A percentile compares a stretch with the other conserved stretches of the same genome.
Conservation (phyloP, 1,284 basidiomycete species). For the Sphagnurus paluster region DNA sequence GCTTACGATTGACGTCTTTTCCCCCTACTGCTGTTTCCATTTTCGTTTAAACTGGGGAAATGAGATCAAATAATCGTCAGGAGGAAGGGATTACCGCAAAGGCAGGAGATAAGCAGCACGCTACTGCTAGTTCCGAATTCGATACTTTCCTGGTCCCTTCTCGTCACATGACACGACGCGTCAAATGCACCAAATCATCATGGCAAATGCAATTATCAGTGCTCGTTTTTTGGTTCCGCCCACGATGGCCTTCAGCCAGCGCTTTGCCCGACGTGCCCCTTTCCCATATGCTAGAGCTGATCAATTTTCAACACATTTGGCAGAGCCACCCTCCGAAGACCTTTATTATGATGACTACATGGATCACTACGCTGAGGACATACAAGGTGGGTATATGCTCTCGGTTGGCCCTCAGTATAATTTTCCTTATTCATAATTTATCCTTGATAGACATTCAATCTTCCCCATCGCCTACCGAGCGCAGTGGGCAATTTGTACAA, state of each 20-base stretch:
- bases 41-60: not conserved
- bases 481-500: conserved; percentile 1
- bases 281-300: too few species aligned
- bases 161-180: conserved; percentile 19
- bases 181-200: too few species aligned
- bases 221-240: conserved; percentile 1
- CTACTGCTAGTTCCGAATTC: not conserved
- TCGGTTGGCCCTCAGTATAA: conserved; percentile 2
- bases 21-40: conserved; percentile 34
- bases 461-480: conserved; percentile 36
- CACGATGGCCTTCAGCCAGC: conserved; percentile 12
- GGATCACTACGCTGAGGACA: conserved; percentile 28
- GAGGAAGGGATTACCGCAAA: conserved; percentile 6
- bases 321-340: too few species aligned
- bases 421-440: conserved; percentile 7
- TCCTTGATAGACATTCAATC: conserved; percentile 35
- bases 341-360: conserved; percentile 11
- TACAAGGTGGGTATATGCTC: conserved; percentile 56
- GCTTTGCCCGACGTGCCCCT: conserved; percentile 4
- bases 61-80: not conserved
- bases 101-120: not conserved
- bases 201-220: not conserved
- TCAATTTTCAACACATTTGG: too few species aligned
- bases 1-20: conserved; percentile 46
- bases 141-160: too few species aligned